Evolutionary conservation across 768 basidiomycete genomes (phyloP), one percentile per base, ranked within the genome.

Genomic region (Psilocybe subaeruginosa): DNA sequence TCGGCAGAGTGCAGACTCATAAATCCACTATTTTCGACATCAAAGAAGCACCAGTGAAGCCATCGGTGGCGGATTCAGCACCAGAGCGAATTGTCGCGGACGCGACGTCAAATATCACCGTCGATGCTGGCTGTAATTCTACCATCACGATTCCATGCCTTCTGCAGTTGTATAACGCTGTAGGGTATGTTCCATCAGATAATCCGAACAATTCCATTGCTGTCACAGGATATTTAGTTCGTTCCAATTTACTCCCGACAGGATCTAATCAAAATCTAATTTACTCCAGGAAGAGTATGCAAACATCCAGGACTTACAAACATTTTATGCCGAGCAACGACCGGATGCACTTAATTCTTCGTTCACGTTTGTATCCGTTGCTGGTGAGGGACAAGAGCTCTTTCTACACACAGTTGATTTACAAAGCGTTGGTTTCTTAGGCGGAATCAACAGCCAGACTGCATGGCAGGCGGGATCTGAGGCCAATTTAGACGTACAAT

Each of bases 401-500:
- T 50, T 37, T 29, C 46, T 50, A 4, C 11, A 31, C 17, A 7
- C 12, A 27, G 23, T 29, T 7, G 14, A 27, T 8, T 17, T n/a
- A 23, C 30, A 9, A 11, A 14, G 27, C 9, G 14, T 16, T 19
- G 14, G 29, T 41, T 48, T 4, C 48, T 16, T 57, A 89, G 90
- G 84, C 52, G 89, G 88, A 1, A 39, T 74, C 60, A 89, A 92
- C 68, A 78, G 80, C 60, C 89, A 92, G 68, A 83, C 64, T 51
- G 43, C 74, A n/a, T 72, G 70, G 0, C 71, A 76, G 14, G 85
- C 89, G 12, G 89, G 89, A 1, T 66, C 59, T 3, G 91, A 93
- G 70, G 90, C 89, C 3, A 80, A 88, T 63, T 73, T 91, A 27
- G 89, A 91, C 62, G 80, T 82, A 3, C 88, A 91, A 66, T 88